Percentiles rank a stretch among this genome's conserved stretches.
Conservation (phyloP, 2,329 filamentous ascomycete species). For the Penicillium palitans region DNA sequence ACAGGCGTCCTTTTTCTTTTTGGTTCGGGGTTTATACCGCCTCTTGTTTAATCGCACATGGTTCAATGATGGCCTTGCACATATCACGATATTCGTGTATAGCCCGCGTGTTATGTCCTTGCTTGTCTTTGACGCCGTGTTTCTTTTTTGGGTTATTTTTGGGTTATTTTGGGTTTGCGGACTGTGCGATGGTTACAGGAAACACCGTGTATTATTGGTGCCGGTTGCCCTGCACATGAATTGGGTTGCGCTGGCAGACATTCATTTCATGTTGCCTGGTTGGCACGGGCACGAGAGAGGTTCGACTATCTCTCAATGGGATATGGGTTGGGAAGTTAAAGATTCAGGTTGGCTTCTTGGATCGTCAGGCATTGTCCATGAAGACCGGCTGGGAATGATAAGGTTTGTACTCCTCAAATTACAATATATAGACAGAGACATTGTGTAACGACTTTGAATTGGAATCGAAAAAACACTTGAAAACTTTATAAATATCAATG, state of each 20-base stretch:
- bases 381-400: slow-evolving; percentile 14
- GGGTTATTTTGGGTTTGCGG: background rate
- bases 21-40: slow-evolving; percentile 6
- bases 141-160: background rate
- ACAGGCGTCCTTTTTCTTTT: background rate
- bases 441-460: slow-evolving; percentile 12
- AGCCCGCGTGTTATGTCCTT: background rate
- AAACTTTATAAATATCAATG: background rate
- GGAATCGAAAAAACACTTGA: slow-evolving; percentile 1
- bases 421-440: slow-evolving; percentile 11
- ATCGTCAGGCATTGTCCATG: slow-evolving; percentile 22
- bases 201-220: slow-evolving; percentile 22
- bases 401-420: slow-evolving; percentile 1
- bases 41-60: slow-evolving; percentile 12
- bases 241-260: slow-evolving; percentile 10
- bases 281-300: slow-evolving; percentile 18
- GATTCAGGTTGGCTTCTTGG: slow-evolving; percentile 8
- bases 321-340: slow-evolving; percentile 5
- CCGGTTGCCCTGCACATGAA: slow-evolving; percentile 7
- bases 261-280: slow-evolving; percentile 20
- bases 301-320: slow-evolving; percentile 8
- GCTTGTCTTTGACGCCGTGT: background rate
- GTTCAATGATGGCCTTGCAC: slow-evolving; percentile 1
- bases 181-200: background rate
- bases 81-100: slow-evolving; percentile 6